A percentile compares a stretch with the other conserved stretches of the same genome.
These are phyloP conservation scores for Diaporthe citri DNA, from an alignment of 2,329 filamentous ascomycete genomes.

Conservation along the genomic window DNA sequence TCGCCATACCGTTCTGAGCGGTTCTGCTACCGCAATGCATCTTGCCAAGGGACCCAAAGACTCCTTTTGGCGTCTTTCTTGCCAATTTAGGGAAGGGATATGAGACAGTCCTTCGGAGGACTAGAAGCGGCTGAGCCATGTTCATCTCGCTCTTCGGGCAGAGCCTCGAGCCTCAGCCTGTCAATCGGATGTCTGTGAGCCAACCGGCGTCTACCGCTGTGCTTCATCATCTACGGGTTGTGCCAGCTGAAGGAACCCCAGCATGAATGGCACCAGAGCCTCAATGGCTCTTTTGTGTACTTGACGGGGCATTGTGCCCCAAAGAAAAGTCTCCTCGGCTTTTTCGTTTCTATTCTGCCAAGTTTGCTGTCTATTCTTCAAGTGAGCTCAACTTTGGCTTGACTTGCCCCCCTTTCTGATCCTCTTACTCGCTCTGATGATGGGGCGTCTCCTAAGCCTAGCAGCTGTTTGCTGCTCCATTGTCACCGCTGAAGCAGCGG, in stretches of 20 bases:
- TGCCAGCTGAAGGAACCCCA: not conserved
- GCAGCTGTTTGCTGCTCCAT: conserved; percentile 31
- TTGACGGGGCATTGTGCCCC: not conserved
- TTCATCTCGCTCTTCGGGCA: not conserved
- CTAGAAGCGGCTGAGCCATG: conserved; percentile 1
- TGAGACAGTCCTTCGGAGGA: conserved; percentile 10
- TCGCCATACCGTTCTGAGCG: not conserved
- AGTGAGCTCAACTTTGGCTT: not conserved
- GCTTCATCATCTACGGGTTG: not conserved
- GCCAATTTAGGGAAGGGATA: not conserved
- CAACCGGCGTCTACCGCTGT: not conserved
- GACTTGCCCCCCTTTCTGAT: not conserved
- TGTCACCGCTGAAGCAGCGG: conserved; percentile 5
- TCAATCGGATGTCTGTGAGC: not conserved
- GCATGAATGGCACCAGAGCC: not conserved
- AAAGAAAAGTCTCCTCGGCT: not conserved
- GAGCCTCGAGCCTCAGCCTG: not conserved
- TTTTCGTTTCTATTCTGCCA: not conserved
- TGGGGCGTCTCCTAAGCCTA: conserved; percentile 24
- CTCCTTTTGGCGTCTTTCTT: not conserved
- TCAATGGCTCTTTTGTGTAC: not conserved
- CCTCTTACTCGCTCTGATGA: not conserved
- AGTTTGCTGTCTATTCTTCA: not conserved
- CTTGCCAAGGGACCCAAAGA: not conserved
- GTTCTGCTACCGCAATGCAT: not conserved